These are phyloP conservation scores for Straminergon stramineum DNA, from an alignment of 225 moss, liverwort and hornwort species.

Conservation along the genomic window DNA sequence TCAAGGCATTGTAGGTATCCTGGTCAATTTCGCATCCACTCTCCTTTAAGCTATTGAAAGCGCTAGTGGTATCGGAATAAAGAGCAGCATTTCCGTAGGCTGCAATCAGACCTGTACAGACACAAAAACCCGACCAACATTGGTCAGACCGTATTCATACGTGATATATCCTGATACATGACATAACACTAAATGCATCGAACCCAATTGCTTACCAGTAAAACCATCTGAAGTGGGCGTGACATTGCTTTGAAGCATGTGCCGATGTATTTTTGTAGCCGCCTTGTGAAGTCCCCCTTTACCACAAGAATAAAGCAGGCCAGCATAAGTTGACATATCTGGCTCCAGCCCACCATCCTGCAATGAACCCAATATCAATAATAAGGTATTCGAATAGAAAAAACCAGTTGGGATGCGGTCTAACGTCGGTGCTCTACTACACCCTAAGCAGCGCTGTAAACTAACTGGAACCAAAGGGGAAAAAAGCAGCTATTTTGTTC, in stretches of 20 bases:
- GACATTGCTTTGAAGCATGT: slow-evolving; percentile 71
- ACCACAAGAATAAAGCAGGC: slow-evolving; percentile 87
- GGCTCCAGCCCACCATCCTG: slow-evolving; percentile 69
- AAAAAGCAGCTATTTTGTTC: background rate
- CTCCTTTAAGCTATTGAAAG: slow-evolving; percentile 66
- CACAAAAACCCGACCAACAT: background rate
- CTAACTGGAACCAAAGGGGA: background rate
- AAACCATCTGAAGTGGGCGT: slow-evolving; percentile 68
- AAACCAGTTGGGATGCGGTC: background rate
- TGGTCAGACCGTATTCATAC: background rate
- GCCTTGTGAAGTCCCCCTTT: slow-evolving; percentile 95
- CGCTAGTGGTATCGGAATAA: slow-evolving; percentile 62
- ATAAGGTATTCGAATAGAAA: background rate
- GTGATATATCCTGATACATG: background rate
- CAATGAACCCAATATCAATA: background rate
- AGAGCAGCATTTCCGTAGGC: slow-evolving; percentile 91
- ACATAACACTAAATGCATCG: background rate
- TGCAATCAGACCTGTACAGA: slow-evolving; percentile 59
- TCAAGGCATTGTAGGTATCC: slow-evolving; percentile 71
- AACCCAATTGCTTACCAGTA: slow-evolving; percentile 47
- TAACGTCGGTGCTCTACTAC: background rate
- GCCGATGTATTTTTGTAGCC: slow-evolving; percentile 77
- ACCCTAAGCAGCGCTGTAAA: background rate
- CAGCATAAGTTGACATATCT: slow-evolving; percentile 75
- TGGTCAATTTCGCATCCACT: slow-evolving; percentile 73